Percentiles rank a stretch among this genome's conserved stretches.
phyloP scores from a whole-genome alignment of 1,139 yeast species.

The Yamadazyma taylorii region DNA sequence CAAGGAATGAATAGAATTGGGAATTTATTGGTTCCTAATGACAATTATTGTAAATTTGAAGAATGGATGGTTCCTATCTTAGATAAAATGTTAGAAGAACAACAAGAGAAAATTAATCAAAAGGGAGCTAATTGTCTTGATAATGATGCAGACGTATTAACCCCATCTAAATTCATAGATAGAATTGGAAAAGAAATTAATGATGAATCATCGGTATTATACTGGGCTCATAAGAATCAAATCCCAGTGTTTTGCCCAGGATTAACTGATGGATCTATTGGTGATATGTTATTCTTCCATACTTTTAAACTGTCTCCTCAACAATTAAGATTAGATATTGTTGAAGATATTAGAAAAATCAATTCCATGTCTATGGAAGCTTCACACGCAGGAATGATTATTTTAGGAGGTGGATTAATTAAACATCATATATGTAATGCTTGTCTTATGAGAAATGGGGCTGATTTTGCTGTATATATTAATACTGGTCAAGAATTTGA shows the following conservation, averaged over 20 bases:
- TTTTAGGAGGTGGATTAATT: constrained; percentile 93
- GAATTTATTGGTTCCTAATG: constrained; percentile 93
- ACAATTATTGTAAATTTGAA: constrained; percentile 94
- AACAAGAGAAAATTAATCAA: constrained; percentile 61
- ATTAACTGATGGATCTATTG: constrained; percentile 95
- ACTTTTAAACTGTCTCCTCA: constrained; percentile 92
- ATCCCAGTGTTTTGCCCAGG: constrained; percentile 98
- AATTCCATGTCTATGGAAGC: constrained; percentile 96
- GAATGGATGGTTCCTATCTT: constrained; percentile 97
- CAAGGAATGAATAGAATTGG: constrained; percentile 98
- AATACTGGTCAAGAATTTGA: constrained; percentile 99
- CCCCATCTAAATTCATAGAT: constrained; percentile 90
- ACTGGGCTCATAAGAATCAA: constrained; percentile 96
- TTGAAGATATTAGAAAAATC: constrained; percentile 86
- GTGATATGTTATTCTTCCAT: constrained; percentile 98
- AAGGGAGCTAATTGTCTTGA: constrained; percentile 60
- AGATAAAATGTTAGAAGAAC: constrained; percentile 86
- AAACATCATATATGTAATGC: constrained; percentile 98
- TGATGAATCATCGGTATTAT: constrained; percentile 89
- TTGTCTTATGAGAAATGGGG: constrained; percentile 98
- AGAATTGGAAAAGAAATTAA: constrained; percentile 93
- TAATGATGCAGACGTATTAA: constrained; percentile 62
- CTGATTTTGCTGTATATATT: constrained; percentile 94
- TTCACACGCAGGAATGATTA: constrained; percentile 91
- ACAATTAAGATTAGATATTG: constrained; percentile 87